These are phyloP conservation scores for Diaporthe citriasiana DNA, from an alignment of 2,329 filamentous ascomycete species.

Conservation along the genomic window DNA sequence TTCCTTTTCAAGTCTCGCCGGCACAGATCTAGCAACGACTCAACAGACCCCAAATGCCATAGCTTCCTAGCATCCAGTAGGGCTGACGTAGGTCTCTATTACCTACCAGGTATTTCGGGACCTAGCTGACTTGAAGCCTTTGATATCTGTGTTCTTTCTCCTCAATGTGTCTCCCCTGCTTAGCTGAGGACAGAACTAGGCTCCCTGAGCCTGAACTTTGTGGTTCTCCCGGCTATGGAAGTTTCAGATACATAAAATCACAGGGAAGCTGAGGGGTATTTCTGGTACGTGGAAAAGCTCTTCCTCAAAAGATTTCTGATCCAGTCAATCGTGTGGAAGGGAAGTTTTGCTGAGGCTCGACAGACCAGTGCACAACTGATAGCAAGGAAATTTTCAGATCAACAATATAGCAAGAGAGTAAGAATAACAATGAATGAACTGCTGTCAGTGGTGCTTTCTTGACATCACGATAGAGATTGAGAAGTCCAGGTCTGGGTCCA, in stretches of 20 bases:
- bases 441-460: background rate
- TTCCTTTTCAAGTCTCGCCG: background rate
- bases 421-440: background rate
- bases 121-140: background rate
- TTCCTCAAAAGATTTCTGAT: background rate
- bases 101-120: background rate
- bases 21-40: background rate
- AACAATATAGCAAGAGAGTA: conserved; percentile 31
- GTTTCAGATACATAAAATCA: too few relatives aligned
- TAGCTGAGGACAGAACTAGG: background rate
- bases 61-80: background rate
- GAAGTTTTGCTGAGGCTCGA: background rate
- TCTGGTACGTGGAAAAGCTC: background rate
- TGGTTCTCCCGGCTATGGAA: background rate
- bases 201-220: background rate
- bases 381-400: background rate
- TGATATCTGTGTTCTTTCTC: background rate
- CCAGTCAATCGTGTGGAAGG: background rate
- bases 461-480: background rate
- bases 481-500: conserved; percentile 18
- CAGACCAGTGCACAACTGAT: background rate
- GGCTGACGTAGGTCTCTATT: background rate
- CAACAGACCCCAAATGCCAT: background rate
- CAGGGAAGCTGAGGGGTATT: background rate
- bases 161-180: conserved; percentile 7